A percentile compares a stretch with the other conserved stretches of the same genome.
phyloP scores from a whole-genome alignment of 176 grass and related monocot genomes.

The Zizania latifolia region DNA sequence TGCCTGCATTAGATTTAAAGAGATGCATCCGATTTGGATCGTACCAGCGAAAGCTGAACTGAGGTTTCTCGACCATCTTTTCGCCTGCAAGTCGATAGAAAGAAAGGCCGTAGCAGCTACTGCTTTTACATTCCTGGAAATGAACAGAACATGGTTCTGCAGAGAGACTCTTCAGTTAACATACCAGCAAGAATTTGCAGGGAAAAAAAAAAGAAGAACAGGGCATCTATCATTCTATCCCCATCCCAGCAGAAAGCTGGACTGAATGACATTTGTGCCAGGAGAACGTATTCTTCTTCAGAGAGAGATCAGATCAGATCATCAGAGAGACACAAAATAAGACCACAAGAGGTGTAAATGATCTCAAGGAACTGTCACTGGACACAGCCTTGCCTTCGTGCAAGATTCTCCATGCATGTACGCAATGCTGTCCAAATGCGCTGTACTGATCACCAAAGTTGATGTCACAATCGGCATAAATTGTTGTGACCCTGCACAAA shows the following conservation, averaged over 20 bases:
- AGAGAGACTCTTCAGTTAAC: slow-evolving; percentile 17
- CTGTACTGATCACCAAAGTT: background rate
- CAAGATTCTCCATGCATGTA: background rate
- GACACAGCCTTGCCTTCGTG: background rate
- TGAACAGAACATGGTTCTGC: slow-evolving; percentile 36
- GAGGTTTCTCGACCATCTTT: slow-evolving; percentile 25
- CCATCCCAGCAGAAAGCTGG: background rate
- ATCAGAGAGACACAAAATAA: background rate
- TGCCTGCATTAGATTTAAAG: slow-evolving; percentile 10
- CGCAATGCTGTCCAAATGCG: background rate
- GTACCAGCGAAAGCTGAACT: too few relatives aligned
- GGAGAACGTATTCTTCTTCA: slow-evolving; percentile 35
- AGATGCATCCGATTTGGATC: slow-evolving; percentile 16
- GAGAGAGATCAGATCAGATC: background rate
- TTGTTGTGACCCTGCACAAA: background rate
- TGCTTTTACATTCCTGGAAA: slow-evolving; percentile 23
- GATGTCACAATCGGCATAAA: slow-evolving; percentile 21
- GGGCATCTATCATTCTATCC: slow-evolving; percentile 14
- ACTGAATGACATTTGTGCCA: slow-evolving; percentile 5
- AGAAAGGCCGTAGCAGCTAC: background rate
- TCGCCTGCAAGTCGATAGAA: background rate
- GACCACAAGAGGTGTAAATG: background rate
- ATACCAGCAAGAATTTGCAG: background rate
- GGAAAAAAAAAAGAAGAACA: too few relatives aligned
- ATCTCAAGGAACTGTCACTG: background rate